Conservation (phyloP, 768 basidiomycete species). For the Boletus tomentosulus region DNA sequence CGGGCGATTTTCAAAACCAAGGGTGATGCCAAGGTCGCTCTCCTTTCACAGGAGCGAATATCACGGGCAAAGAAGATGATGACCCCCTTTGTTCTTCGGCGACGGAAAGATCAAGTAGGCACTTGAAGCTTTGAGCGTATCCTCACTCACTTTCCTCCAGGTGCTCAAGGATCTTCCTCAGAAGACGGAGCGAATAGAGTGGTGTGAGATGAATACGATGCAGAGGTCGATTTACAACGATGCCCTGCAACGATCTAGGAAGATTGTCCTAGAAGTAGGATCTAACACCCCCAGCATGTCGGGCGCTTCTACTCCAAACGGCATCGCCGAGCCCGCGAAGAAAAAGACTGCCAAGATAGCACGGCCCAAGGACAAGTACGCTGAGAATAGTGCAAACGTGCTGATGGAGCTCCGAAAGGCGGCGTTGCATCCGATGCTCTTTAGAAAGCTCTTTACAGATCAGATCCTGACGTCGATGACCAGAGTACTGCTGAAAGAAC, state of each 20-base stretch:
- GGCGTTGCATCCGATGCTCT: slow-evolving; percentile 93
- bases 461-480: slow-evolving; percentile 69
- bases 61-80: slow-evolving; percentile 98
- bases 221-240: slow-evolving; percentile 85
- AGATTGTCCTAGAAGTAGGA: slow-evolving; percentile 59
- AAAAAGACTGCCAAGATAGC: slow-evolving; percentile 31
- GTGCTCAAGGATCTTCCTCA: slow-evolving; percentile 91
- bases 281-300: slow-evolving; percentile 24
- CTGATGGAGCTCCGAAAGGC: slow-evolving; percentile 98
- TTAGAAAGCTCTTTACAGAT: slow-evolving; percentile 81
- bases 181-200: slow-evolving; percentile 90
- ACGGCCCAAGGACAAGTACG: slow-evolving; percentile 64
- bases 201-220: slow-evolving; percentile 86
- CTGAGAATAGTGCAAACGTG: slow-evolving; percentile 87
- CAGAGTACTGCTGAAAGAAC: slow-evolving; percentile 82
- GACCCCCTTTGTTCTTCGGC: slow-evolving; percentile 96
- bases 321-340: slow-evolving; percentile 25
- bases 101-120: slow-evolving; percentile 87
- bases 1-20: slow-evolving; percentile 98
- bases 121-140: neutral
- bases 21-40: slow-evolving; percentile 82
- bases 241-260: slow-evolving; percentile 78
- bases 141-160: slow-evolving; percentile 33
- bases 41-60: slow-evolving; percentile 90
- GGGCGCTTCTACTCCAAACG: slow-evolving; percentile 29